Conservation (phyloP, 768 basidiomycete genomes). For the Tylopilus felleus region DNA sequence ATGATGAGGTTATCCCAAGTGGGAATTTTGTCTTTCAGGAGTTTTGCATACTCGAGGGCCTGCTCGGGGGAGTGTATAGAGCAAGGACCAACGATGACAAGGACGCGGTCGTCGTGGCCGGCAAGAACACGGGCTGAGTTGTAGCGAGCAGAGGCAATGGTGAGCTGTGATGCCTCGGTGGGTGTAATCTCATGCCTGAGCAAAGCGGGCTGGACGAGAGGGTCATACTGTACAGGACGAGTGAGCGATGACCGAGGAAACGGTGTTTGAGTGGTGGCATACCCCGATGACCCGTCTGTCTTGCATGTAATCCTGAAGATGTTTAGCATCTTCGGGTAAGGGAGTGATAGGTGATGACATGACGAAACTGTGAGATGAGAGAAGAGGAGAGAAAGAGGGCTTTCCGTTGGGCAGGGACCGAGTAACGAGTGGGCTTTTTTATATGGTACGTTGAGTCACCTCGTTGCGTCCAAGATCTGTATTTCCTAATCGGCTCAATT, state of each 20-base stretch:
- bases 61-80: slow-evolving; percentile 89
- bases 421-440: slow-evolving; percentile 24
- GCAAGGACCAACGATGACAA: slow-evolving; percentile 95
- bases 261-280: slow-evolving; percentile 24
- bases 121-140: slow-evolving; percentile 75
- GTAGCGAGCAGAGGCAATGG: slow-evolving; percentile 78
- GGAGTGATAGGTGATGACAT: slow-evolving; percentile 47
- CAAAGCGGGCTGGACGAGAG: slow-evolving; percentile 90
- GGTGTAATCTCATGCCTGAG: slow-evolving; percentile 84
- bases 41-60: slow-evolving; percentile 77
- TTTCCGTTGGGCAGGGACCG: not conserved
- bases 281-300: slow-evolving; percentile 80
- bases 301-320: slow-evolving; percentile 70
- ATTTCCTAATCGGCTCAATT: slow-evolving; percentile 6
- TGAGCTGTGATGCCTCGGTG: slow-evolving; percentile 58
- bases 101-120: slow-evolving; percentile 79
- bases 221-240: slow-evolving; percentile 67
- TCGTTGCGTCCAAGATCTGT: not conserved
- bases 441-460: slow-evolving; percentile 12
- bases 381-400: not conserved
- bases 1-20: slow-evolving; percentile 78
- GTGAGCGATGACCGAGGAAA: slow-evolving; percentile 3
- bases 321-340: slow-evolving; percentile 59
- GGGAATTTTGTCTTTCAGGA: slow-evolving; percentile 63
- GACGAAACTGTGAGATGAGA: not conserved